Conservation (phyloP, 495 filamentous ascomycete genomes). For the Lasiosphaeriaceae sp. region DNA sequence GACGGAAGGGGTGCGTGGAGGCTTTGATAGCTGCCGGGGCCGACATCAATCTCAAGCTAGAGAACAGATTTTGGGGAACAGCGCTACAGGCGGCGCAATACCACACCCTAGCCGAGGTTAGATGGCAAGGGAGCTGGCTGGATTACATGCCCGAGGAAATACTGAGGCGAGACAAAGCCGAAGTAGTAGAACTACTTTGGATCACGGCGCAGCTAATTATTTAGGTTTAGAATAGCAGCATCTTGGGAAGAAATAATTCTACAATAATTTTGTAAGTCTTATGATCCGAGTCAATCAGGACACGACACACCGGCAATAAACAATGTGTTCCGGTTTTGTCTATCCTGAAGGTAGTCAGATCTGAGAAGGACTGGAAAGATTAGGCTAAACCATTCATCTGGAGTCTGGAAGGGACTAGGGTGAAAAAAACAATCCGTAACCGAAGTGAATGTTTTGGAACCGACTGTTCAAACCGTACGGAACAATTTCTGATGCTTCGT, state of each 20-base stretch:
- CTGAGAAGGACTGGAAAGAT: too few relatives aligned
- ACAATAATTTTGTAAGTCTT: too few relatives aligned
- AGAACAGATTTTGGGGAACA: background rate
- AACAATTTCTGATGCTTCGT: background rate
- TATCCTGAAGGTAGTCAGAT: too few relatives aligned
- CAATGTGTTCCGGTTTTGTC: too few relatives aligned
- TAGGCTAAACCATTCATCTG: too few relatives aligned
- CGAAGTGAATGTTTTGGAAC: too few relatives aligned
- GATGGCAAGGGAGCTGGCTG: background rate
- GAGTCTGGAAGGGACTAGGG: too few relatives aligned
- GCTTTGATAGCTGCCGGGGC: background rate
- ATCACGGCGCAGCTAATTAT: background rate
- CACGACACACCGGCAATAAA: too few relatives aligned
- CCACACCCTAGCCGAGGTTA: background rate
- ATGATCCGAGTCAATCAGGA: too few relatives aligned
- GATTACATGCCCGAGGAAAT: background rate
- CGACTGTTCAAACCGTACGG: too few relatives aligned
- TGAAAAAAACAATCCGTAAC: too few relatives aligned
- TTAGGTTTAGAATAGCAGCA: background rate
- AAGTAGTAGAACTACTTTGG: background rate
- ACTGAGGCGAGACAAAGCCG: background rate
- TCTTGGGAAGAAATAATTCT: too few relatives aligned
- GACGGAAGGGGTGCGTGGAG: background rate
- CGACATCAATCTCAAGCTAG: background rate
- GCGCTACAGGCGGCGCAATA: background rate